Base-by-base conservation (phyloP, 2,329 filamentous ascomycete species). In the Trichoderma brevicompactum region DNA sequence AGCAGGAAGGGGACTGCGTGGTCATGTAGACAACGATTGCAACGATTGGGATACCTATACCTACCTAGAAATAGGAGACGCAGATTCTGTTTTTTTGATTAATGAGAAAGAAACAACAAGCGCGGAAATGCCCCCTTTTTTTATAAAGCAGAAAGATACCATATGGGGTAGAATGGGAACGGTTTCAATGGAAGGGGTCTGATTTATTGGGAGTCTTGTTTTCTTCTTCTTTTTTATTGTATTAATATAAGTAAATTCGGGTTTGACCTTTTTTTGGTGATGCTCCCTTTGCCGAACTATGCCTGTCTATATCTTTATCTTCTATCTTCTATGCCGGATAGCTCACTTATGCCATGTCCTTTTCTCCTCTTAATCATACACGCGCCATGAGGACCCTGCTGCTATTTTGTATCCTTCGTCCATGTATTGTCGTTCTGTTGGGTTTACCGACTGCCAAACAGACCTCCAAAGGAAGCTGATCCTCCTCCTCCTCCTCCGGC, bases 1-100 rank as follows among this genome's bases (percentile, higher is more conserved):
- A 94, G 75, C 92, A 94, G 73, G 92, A 97, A 70, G 93, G 92
- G 59, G 93, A 97, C 69, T 98, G 94, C 77, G 80, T 84, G 62
- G 82, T 96, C 58, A 96, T 96, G 93, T 96, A 79, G 49, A 48
- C 41, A 40, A 40, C 36, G 36, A 61, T 61, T n/a, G 23, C 5
- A 28, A 28, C 23, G 23, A 28, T 28, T 28, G 23, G 23, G 23
- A 28, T 28, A 28, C 23, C 23, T 28, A 28, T 28, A 28, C 23
- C 23, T 28, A 28, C 23, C 5, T 28, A 5, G 13, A 12, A 34
- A 28, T 15, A 48, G 44, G 8, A 48, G 44, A 28, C 19, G 19
- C 3, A 28, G 44, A 2, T 54, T 12, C 10, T 6, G 3, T 38
- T 53, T 28, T 48, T 43, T 9, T 36, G 15, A 44, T 34, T 15